These are phyloP conservation scores for Cladophialophora chaetospira DNA, from an alignment of 2,329 filamentous ascomycete genomes.

Conservation along the genomic window DNA sequence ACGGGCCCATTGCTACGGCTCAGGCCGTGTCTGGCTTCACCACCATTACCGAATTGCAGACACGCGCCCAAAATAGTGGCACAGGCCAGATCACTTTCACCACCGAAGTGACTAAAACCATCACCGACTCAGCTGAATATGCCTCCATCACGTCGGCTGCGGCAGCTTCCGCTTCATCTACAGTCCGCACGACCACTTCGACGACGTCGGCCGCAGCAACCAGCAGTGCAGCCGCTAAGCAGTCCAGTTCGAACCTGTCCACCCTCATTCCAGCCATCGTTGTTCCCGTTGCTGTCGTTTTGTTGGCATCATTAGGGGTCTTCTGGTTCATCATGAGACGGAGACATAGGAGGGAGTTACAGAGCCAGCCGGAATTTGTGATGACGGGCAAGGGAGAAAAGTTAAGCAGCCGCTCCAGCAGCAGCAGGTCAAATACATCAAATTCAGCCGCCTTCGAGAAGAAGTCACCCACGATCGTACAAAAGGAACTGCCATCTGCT, in stretches of 20 bases:
- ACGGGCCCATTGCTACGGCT: conserved; percentile 18
- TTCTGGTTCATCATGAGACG: conserved; percentile 34
- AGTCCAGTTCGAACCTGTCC: conserved; percentile 35
- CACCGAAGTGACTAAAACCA: conserved; percentile 22
- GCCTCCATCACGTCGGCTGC: conserved; percentile 29
- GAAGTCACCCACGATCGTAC: conserved; percentile 16
- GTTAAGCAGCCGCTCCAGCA: conserved; percentile 30
- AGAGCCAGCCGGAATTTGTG: conserved; percentile 32
- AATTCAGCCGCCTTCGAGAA: conserved; percentile 13
- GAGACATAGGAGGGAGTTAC: conserved; percentile 27
- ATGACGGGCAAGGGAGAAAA: conserved; percentile 33
- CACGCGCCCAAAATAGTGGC: conserved; percentile 17
- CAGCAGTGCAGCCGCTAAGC: conserved; percentile 41
- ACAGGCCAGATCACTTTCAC: conserved; percentile 23
- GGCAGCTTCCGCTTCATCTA: conserved; percentile 38
- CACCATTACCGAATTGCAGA: conserved; percentile 26
- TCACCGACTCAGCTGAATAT: conserved; percentile 29
- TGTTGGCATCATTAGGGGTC: conserved; percentile 28
- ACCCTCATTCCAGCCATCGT: conserved; percentile 33
- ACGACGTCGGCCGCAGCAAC: conserved; percentile 41
- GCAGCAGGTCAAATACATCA: conserved; percentile 26
- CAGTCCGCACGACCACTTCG: conserved; percentile 42
- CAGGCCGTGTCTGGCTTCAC: conserved; percentile 25
- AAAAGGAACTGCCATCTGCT: conserved; percentile 19
- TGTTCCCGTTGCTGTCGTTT: conserved; percentile 29